phyloP scores from a whole-genome alignment of 2,329 filamentous ascomycete genomes.

The Penicillium sp. region DNA sequence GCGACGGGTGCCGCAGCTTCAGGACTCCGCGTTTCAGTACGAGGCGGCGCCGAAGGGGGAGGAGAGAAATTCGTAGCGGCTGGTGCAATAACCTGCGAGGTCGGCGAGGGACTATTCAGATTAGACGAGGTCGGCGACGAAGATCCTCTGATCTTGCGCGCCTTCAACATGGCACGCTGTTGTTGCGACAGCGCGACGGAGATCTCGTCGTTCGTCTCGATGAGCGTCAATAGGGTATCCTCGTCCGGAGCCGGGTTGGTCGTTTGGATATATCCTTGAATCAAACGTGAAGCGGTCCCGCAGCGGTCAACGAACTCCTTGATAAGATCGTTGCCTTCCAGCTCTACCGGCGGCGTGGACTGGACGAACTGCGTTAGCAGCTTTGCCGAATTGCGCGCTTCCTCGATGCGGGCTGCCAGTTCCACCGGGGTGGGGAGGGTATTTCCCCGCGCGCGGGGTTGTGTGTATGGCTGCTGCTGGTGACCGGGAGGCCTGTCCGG shows the following conservation, averaged over 20 bases:
- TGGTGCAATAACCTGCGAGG: conserved; percentile 17
- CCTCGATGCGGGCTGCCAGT: conserved; percentile 78
- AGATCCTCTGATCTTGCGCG: conserved; percentile 45
- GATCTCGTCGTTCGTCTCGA: conserved; percentile 91
- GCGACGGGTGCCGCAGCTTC: conserved; percentile 6
- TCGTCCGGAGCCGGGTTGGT: conserved; percentile 82
- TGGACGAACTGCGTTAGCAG: conserved; percentile 89
- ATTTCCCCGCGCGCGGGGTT: conserved; percentile 41
- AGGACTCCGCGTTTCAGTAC: not conserved
- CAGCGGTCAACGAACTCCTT: conserved; percentile 90
- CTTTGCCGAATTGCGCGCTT: conserved; percentile 86
- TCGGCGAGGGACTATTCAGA: conserved; percentile 20
- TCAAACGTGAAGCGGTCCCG: conserved; percentile 72
- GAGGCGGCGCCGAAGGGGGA: not conserved
- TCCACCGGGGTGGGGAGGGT: conserved; percentile 67
- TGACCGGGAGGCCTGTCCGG: not conserved
- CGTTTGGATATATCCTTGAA: conserved; percentile 81
- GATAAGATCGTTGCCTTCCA: conserved; percentile 81
- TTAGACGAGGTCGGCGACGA: conserved; percentile 16
- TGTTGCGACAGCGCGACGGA: conserved; percentile 79
- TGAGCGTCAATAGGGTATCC: conserved; percentile 87
- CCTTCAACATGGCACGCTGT: conserved; percentile 70
- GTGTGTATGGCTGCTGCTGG: conserved; percentile 1
- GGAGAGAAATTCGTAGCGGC: conserved; percentile 14
- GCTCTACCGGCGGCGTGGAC: conserved; percentile 73